These are phyloP conservation scores for Cyberlindnera maclurae DNA, from an alignment of 805 yeast genomes.

Conservation along the genomic window DNA sequence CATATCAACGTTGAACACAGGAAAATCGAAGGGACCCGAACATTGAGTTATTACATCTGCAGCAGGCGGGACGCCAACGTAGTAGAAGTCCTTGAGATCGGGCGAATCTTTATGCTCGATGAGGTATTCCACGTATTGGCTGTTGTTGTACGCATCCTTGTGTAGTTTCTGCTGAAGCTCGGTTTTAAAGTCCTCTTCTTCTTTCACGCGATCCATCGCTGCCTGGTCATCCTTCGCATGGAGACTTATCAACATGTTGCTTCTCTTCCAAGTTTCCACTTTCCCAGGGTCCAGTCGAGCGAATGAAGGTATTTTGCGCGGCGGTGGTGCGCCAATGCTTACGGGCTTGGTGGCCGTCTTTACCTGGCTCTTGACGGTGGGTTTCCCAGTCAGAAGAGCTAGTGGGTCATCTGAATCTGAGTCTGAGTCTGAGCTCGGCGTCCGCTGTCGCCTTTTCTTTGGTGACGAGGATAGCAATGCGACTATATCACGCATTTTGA, in stretches of 20 bases:
- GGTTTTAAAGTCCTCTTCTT: conserved; percentile 8
- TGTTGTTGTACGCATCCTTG: conserved; percentile 3
- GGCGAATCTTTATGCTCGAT: conserved; percentile 1
- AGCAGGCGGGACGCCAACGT: neutral
- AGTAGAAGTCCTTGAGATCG: conserved; percentile 8
- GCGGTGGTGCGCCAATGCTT: neutral
- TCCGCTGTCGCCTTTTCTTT: neutral
- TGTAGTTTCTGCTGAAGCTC: conserved; percentile 4
- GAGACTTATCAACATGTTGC: conserved; percentile 3
- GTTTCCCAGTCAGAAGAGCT: neutral
- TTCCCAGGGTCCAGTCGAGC: neutral
- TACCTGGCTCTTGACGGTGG: too few relatives aligned
- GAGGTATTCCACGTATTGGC: conserved; percentile 4
- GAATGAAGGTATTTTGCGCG: neutral
- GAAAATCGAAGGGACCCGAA: neutral
- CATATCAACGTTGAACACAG: neutral
- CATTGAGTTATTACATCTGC: neutral
- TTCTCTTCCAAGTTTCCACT: conserved; percentile 4
- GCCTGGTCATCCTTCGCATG: conserved; percentile 8
- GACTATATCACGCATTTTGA: too few relatives aligned
- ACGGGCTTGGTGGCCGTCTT: neutral
- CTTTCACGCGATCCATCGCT: conserved; percentile 3
- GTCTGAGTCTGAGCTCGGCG: too few relatives aligned
- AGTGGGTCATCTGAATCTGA: neutral
- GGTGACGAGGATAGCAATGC: neutral